A percentile compares a stretch with the other conserved stretches of the same genome.
phyloP scores from a whole-genome alignment of 1,139 yeast species.

The Saccharomyces hybrid region DNA sequence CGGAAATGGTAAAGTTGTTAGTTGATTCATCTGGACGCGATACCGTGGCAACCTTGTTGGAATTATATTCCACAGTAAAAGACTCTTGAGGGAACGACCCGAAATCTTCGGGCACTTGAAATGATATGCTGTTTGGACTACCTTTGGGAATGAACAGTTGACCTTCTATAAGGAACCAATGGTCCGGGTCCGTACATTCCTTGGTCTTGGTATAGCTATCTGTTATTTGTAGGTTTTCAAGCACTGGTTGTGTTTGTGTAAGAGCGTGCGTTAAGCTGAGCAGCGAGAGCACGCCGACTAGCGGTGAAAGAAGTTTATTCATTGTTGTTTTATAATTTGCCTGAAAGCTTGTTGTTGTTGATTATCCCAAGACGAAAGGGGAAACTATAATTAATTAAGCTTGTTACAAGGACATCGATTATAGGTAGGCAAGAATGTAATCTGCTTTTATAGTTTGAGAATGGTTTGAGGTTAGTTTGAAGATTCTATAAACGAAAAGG shows the following conservation, averaged over 20 bases:
- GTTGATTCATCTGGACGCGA: constrained; percentile 10
- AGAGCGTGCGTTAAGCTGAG: not conserved
- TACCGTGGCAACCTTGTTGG: constrained; percentile 19
- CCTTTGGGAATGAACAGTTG: constrained; percentile 21
- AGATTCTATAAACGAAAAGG: no score
- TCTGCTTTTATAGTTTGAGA: not conserved
- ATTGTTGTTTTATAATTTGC: not conserved
- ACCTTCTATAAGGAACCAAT: constrained; percentile 25
- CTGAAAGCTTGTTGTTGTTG: not conserved
- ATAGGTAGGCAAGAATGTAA: not conserved
- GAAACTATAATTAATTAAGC: not conserved
- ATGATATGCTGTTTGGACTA: constrained; percentile 13
- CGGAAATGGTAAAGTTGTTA: constrained; percentile 20
- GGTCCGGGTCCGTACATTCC: constrained; percentile 22
- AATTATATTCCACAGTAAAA: constrained; percentile 16
- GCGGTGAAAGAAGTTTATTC: not conserved
- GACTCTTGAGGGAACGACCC: constrained; percentile 15
- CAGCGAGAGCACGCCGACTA: not conserved
- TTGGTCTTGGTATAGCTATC: constrained; percentile 20
- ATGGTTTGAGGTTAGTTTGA: no score
- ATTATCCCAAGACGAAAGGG: not conserved
- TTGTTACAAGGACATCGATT: not conserved
- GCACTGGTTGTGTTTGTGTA: not conserved
- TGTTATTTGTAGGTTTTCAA: constrained; percentile 13
- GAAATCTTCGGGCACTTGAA: constrained; percentile 24